A percentile compares a stretch with the other conserved stretches of the same genome.
phyloP scores from a whole-genome alignment of 352 stramenopile genomes.

The Phytophthora constricta region DNA sequence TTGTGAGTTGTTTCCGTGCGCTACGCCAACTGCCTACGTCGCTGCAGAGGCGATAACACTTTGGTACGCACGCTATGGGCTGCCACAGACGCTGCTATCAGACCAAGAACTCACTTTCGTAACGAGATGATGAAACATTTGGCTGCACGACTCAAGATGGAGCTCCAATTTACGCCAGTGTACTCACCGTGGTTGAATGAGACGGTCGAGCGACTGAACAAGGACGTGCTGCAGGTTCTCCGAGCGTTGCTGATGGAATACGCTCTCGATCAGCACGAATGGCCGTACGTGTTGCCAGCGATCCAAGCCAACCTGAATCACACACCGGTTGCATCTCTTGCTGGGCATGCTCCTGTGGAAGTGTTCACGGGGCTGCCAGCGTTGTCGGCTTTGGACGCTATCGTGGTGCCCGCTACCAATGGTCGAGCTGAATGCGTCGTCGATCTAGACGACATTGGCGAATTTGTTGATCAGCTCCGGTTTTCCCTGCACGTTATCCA shows the following conservation, averaged over 20 bases:
- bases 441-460: background rate
- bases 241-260: conserved; percentile 22
- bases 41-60: conserved; percentile 10
- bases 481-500: conserved; percentile 13
- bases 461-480: conserved; percentile 1
- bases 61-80: conserved; percentile 14
- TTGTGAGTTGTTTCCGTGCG: conserved; percentile 21
- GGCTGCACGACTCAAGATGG: background rate
- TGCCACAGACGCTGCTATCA: conserved; percentile 10
- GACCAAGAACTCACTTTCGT: conserved; percentile 27
- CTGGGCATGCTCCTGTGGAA: conserved; percentile 8
- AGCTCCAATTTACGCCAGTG: conserved; percentile 10
- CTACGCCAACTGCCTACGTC: conserved; percentile 3
- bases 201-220: conserved; percentile 25
- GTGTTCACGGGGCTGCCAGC: conserved; percentile 22
- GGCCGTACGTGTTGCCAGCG: conserved; percentile 16
- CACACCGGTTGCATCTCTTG: conserved; percentile 12
- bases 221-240: conserved; percentile 21
- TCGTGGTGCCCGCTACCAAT: background rate
- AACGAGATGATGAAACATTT: conserved; percentile 23
- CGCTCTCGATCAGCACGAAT: conserved; percentile 2
- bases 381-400: background rate
- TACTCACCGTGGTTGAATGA: conserved; percentile 25
- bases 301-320: conserved; percentile 31
- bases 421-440: background rate